Evolutionary conservation across 2,329 filamentous ascomycete species (phyloP).

Genomic region (Aplosporella prunicola): DNA sequence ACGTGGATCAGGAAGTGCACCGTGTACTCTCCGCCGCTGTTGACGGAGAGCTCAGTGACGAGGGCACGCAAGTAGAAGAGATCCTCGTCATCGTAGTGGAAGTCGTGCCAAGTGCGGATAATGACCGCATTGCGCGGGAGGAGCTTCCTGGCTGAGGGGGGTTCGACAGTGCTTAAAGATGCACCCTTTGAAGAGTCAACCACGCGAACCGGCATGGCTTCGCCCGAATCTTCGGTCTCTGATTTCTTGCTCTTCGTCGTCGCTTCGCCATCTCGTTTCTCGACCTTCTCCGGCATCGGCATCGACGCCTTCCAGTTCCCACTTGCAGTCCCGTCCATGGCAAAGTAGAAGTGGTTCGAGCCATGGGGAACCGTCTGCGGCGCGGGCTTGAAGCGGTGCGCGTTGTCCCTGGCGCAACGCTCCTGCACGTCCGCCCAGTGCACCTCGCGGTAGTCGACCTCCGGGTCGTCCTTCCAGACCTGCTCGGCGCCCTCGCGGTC

Average conservation of each 20-base stretch:
- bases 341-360: conserved; percentile 29
- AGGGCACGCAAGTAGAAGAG: conserved; percentile 73
- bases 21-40: conserved; percentile 71
- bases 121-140: conserved; percentile 64
- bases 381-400: conserved; percentile 51
- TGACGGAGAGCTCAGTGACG: conserved; percentile 66
- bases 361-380: conserved; percentile 18
- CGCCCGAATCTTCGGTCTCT: conserved; percentile 14
- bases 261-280: neutral
- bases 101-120: conserved; percentile 74
- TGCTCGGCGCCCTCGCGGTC: conserved; percentile 71
- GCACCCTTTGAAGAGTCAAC: conserved; percentile 1
- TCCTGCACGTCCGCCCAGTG: conserved; percentile 73
- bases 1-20: conserved; percentile 81
- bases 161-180: conserved; percentile 9
- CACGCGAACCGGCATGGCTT: conserved; percentile 14
- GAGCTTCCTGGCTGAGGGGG: conserved; percentile 22
- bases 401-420: conserved; percentile 63
- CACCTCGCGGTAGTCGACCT: conserved; percentile 67
- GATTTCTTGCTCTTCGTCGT: conserved; percentile 11
- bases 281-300: conserved; percentile 1
- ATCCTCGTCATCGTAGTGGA: conserved; percentile 68
- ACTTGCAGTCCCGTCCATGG: conserved; percentile 12
- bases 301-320: too few relatives aligned
- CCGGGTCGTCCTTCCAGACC: conserved; percentile 62